Base-by-base conservation (phyloP, 208 protist species). In the Leishmania amazonensis region DNA sequence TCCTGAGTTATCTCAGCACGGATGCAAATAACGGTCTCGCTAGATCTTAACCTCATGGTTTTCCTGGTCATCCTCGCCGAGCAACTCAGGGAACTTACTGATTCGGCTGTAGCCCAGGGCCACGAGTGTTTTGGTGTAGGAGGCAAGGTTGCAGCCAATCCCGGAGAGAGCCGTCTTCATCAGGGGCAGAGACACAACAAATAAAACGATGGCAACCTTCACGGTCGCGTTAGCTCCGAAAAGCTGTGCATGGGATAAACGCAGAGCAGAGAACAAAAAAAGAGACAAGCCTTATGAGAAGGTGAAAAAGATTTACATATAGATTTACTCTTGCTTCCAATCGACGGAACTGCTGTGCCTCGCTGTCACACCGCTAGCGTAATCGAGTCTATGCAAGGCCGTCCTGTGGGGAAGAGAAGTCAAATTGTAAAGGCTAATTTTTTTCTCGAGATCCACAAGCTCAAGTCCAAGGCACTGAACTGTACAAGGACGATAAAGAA, bases 91-190 rank as follows among this genome's bases (percentile, higher is more conserved):
- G 7, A 6, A 53, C 15, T 54, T 64, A 17, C 76, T 68, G 24
- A 79, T 11, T 75, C 6, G 31, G 15, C 75, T 54, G 6, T 88
- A 88, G 2, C 81, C 79, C 1, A 78, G 60, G 3, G 7, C 47
- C 19, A 60, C 38, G 24, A 91, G 60, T 35, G 67, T 83, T 51
- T 88, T 81, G 40, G 76, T 80, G 72, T 89, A 91, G 74, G 88
- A 60, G 15, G 47, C 83, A 54, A 90, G 53, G 19, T 80, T 90
- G 11, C 86, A 82, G 42, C 88, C 86, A 47, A 91, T 89, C 49
- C 88, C 84, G 40, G 80, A 88, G 70, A 88, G 38, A 1, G 60
- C 28, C 45, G 71, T 62, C 45, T n/a, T 78, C 40, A 74, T 67
- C 53, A 40, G 62, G 54, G 70, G 60, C 51, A 73, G 54, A 53